Percentiles rank a stretch among this genome's conserved stretches.
phyloP scores from a whole-genome alignment of 2,329 filamentous ascomycete genomes.

The Aspergillus ibericus region DNA sequence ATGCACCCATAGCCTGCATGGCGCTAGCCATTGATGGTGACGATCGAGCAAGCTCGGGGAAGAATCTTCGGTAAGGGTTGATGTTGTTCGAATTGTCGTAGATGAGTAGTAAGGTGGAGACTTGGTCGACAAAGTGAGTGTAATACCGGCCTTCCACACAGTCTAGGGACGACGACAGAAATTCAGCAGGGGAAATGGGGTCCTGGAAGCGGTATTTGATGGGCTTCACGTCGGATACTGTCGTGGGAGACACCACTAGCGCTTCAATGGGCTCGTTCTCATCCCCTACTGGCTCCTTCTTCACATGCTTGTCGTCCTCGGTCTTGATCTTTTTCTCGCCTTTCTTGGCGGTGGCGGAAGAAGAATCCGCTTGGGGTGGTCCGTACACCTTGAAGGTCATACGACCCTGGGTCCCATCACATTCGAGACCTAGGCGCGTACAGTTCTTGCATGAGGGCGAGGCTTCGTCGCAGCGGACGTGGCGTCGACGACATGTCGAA shows the following conservation, averaged over 20 bases:
- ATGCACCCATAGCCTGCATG: conserved; percentile 43
- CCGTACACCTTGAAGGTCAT: conserved; percentile 43
- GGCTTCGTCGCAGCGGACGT: conserved; percentile 41
- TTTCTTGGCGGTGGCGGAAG: conserved; percentile 18
- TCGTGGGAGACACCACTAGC: conserved; percentile 29
- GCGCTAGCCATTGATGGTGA: conserved; percentile 38
- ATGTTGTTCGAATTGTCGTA: conserved; percentile 39
- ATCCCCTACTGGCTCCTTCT: conserved; percentile 13
- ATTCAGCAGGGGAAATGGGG: conserved; percentile 21
- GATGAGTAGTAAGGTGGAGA: conserved; percentile 36
- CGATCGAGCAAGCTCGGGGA: conserved; percentile 35
- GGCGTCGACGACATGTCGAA: conserved; percentile 42
- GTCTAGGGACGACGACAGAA: conserved; percentile 23
- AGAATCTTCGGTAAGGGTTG: conserved; percentile 38
- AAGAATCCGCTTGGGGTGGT: conserved; percentile 25
- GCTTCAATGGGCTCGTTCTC: conserved; percentile 17
- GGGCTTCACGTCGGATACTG: conserved; percentile 16
- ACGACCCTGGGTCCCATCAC: conserved; percentile 35
- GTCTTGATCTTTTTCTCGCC: conserved; percentile 21
- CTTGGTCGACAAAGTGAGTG: conserved; percentile 36
- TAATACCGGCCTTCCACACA: conserved; percentile 35
- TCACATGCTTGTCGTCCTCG: conserved; percentile 8
- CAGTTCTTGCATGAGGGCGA: conserved; percentile 42
- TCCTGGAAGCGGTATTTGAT: conserved; percentile 30
- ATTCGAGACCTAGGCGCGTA: conserved; percentile 34